Base-by-base conservation (phyloP, 2,329 filamentous ascomycete species). In the Phyllosticta citrichinensis region DNA sequence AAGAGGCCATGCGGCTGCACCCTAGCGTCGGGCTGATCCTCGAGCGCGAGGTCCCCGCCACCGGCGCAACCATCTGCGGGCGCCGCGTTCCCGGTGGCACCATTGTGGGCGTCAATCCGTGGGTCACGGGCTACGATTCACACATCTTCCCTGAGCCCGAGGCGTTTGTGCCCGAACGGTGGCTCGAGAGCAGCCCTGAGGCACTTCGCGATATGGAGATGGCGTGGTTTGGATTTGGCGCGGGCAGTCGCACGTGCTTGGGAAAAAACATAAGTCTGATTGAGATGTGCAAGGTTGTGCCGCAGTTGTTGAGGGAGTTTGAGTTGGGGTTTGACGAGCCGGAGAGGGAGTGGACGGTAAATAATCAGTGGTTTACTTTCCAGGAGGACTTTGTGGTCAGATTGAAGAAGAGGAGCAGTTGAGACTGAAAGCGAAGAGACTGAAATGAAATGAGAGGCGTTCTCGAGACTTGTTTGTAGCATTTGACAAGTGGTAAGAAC, bases 1-100 rank as follows among this genome's bases (percentile, higher is more conserved):
- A 77, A 64, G 77, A 80, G 65, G 75, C 72, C 1, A 66, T 79
- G 1, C 72, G 77, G 19, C 73, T 79, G 59, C 77, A 78, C 57
- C 76, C 76, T 0, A 68, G 70, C 3, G 63, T 72, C 1, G 69
- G 68, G 10, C 68, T 69, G 27, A 65, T 71, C 20, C 58, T 73
- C 4, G 70, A 71, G 56, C 71, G 72, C 47, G 63, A 71, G 0
- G 70, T 73, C 0, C 71, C 70, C 6, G 22, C 65, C 2, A 59
- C 52, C 27, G 71, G 70, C 8, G 69, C 68, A 25, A 64, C 61
- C 1, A 60, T 73, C 17, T 30, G 65, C 4, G 60, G 67, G 27
- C 69, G 69, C 60, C 64, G 63, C 2, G 61, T 64, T 4, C 58
- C 58, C 8, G 58, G 25, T 0, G 71, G 71, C 5, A 71, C 68